Evolutionary conservation across 768 basidiomycete genomes (phyloP).

Genomic region (Naganishia onofrii): DNA sequence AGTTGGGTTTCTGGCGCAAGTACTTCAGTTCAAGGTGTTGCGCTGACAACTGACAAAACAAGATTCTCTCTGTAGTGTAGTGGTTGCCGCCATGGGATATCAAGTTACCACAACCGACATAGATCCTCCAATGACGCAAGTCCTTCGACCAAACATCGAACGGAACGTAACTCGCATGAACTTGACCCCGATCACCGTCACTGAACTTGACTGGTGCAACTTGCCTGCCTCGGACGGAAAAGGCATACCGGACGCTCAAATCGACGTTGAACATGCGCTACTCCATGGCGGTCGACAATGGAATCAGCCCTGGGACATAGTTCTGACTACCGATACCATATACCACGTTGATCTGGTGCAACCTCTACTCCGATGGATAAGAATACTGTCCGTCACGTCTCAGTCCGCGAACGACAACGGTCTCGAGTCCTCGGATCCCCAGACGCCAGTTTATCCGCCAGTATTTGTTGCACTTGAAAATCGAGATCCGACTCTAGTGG

Average conservation of each 20-base stretch:
- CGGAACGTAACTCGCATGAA: slow-evolving; percentile 27
- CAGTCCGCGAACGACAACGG: background rate
- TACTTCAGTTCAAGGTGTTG: background rate
- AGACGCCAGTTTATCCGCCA: slow-evolving; percentile 51
- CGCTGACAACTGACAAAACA: background rate
- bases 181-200: slow-evolving; percentile 19
- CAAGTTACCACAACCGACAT: slow-evolving; percentile 76
- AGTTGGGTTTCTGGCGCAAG: slow-evolving; percentile 66
- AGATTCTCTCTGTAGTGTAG: slow-evolving; percentile 52
- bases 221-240: background rate
- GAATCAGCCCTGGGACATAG: slow-evolving; percentile 67
- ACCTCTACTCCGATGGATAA: slow-evolving; percentile 70
- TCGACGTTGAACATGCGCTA: background rate
- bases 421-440: background rate
- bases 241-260: background rate
- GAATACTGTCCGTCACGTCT: slow-evolving; percentile 36
- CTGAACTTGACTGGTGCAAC: slow-evolving; percentile 9
- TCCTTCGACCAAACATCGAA: slow-evolving; percentile 64
- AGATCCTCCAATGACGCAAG: slow-evolving; percentile 62
- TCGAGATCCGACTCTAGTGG: slow-evolving; percentile 68
- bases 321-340: slow-evolving; percentile 79
- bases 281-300: slow-evolving; percentile 40
- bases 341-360: slow-evolving; percentile 63
- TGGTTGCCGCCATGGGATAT: slow-evolving; percentile 67
- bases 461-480: slow-evolving; percentile 71